Conservation (phyloP, 139 green algal species). For the Auxenochlorella pyrenoidosa region DNA sequence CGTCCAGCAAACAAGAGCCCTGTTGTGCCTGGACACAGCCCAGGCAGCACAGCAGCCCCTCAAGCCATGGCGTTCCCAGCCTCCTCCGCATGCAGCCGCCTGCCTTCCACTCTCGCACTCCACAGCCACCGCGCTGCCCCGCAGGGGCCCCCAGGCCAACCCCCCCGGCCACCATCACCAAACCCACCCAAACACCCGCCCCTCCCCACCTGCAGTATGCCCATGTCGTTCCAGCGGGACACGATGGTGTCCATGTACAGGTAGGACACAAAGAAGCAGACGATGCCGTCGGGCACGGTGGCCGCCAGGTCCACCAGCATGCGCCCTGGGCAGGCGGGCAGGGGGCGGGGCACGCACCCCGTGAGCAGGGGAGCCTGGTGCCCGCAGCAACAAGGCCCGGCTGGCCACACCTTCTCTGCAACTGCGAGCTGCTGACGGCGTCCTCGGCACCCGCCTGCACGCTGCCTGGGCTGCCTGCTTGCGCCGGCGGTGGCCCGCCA, state of each 20-base stretch:
- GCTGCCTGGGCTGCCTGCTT: too few relatives aligned
- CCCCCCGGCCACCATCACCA: not conserved
- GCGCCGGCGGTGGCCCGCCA: too few relatives aligned
- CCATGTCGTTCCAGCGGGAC: slow-evolving; percentile 94
- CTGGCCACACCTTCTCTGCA: too few relatives aligned
- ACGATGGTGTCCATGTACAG: slow-evolving; percentile 98
- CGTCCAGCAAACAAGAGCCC: not conserved
- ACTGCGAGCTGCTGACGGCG: too few relatives aligned
- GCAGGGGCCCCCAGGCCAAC: not conserved
- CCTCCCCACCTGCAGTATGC: slow-evolving; percentile 76
- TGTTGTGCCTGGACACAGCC: not conserved
- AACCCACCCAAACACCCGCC: not conserved
- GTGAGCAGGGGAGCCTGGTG: too few relatives aligned
- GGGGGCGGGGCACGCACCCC: not conserved
- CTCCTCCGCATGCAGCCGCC: too few relatives aligned
- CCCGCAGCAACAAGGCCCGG: too few relatives aligned
- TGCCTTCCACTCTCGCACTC: too few relatives aligned
- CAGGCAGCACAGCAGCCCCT: not conserved
- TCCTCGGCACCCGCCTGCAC: too few relatives aligned
- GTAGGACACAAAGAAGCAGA: slow-evolving; percentile 99
- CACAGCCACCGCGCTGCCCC: not conserved
- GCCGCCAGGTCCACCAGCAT: slow-evolving; percentile 92
- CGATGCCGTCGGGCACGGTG: slow-evolving; percentile 93
- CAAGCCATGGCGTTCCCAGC: too few relatives aligned
- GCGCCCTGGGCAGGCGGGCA: slow-evolving; percentile 42